Evolutionary conservation across 2,329 filamentous ascomycete genomes (phyloP).

Genomic region (Pseudonectria foliicola): DNA sequence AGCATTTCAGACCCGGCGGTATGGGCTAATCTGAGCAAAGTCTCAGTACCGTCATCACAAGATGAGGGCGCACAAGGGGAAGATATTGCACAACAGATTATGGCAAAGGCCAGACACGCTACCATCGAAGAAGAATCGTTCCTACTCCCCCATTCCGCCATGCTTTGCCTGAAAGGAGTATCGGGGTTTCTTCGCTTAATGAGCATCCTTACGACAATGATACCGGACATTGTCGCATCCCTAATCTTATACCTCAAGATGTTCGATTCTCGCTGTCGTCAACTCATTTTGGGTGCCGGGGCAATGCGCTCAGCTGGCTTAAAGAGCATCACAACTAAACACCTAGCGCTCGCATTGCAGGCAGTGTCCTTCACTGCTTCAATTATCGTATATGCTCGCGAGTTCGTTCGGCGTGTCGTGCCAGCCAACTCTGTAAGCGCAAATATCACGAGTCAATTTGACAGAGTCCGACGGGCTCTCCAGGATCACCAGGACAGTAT

Average conservation of each 20-base stretch:
- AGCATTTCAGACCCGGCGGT: conserved; percentile 60
- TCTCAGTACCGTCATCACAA: conserved; percentile 46
- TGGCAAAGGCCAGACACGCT: no score
- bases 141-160: conserved; percentile 73
- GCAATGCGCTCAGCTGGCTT: conserved; percentile 80
- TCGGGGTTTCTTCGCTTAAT: conserved; percentile 75
- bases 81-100: no score
- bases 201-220: conserved; percentile 77
- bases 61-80: conserved; percentile 27
- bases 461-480: conserved; percentile 70
- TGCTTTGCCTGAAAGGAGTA: conserved; percentile 70
- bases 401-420: conserved; percentile 74
- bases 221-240: conserved; percentile 66
- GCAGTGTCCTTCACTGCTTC: conserved; percentile 78
- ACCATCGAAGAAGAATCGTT: conserved; percentile 76
- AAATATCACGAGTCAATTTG: conserved; percentile 70
- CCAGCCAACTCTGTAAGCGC: conserved; percentile 43
- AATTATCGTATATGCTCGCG: conserved; percentile 77
- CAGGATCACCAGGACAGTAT: conserved; percentile 85
- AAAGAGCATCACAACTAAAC: conserved; percentile 91
- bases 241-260: conserved; percentile 79
- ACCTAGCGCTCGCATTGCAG: conserved; percentile 83
- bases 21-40: conserved; percentile 54
- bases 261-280: conserved; percentile 91
- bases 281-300: conserved; percentile 87